Evolutionary conservation across 257 asterid species (phyloP).

Genomic region (Nicotiana tomentosiformis): DNA sequence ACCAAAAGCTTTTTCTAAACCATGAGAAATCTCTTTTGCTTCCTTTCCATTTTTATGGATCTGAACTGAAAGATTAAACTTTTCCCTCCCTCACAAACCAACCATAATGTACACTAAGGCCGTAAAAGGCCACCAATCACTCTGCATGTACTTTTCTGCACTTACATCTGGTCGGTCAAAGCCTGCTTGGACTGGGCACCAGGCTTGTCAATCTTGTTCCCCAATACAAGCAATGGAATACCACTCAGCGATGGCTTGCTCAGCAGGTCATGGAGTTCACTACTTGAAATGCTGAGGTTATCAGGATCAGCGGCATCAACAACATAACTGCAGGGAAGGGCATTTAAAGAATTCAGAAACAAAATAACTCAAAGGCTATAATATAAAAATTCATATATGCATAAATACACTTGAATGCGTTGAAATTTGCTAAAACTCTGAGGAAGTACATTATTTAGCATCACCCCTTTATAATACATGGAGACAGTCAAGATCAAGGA

Average conservation of each 20-base stretch:
- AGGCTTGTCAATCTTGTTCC: slow-evolving; percentile 88
- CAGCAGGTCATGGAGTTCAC: slow-evolving; percentile 88
- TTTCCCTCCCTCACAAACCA: not conserved
- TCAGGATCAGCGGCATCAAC: slow-evolving; percentile 98
- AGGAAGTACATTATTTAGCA: not conserved
- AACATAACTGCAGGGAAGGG: slow-evolving; percentile 57
- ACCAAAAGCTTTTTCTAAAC: not conserved
- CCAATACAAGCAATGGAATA: slow-evolving; percentile 86
- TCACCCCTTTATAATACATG: not conserved
- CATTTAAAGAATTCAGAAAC: not conserved
- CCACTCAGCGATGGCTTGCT: slow-evolving; percentile 83
- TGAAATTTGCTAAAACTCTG: not conserved
- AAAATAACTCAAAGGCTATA: not conserved
- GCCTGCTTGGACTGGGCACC: slow-evolving; percentile 72
- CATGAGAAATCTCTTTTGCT: not conserved
- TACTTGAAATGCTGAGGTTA: slow-evolving; percentile 66
- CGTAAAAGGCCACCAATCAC: not conserved
- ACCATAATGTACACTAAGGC: not conserved
- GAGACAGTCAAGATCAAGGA: not conserved
- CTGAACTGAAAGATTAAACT: not conserved
- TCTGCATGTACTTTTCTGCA: not conserved
- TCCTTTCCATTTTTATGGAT: not conserved
- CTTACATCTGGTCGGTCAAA: slow-evolving; percentile 88
- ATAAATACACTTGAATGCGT: not conserved
- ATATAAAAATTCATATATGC: not conserved